A percentile compares a stretch with the other conserved stretches of the same genome.
phyloP scores from a whole-genome alignment of 23 red algal species.

The Chondrus crispus region DNA sequence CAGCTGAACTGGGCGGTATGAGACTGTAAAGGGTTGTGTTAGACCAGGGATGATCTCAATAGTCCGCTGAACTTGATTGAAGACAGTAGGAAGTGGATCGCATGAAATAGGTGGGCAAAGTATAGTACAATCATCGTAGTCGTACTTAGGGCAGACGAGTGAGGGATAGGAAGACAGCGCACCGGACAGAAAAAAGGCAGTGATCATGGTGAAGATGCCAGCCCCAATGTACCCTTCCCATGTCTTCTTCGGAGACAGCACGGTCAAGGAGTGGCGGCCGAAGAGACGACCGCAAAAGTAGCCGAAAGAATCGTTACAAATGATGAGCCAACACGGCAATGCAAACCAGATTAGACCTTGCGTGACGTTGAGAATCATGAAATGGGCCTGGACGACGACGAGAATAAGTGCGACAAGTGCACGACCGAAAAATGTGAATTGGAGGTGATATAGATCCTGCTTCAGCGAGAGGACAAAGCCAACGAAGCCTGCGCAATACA shows the following conservation, averaged over 20 bases:
- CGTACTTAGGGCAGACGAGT: constrained; percentile 88
- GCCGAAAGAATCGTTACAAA: constrained; percentile 90
- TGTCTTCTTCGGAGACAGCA: constrained; percentile 95
- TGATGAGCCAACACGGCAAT: constrained; percentile 82
- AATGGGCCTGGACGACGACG: constrained; percentile 91
- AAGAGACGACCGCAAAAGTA: constrained; percentile 91
- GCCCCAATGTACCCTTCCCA: constrained; percentile 98
- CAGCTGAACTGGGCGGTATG: constrained; percentile 71
- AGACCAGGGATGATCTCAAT: constrained; percentile 25
- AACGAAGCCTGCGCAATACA: constrained; percentile 86
- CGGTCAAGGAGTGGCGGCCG: constrained; percentile 70
- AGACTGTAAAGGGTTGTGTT: constrained; percentile 13
- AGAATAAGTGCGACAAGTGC: constrained; percentile 75
- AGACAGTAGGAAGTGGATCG: constrained; percentile 48
- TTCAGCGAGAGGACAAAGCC: constrained; percentile 84
- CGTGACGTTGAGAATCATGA: constrained; percentile 95
- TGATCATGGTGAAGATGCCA: constrained; percentile 80
- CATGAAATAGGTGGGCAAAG: constrained; percentile 54
- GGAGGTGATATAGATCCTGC: constrained; percentile 71
- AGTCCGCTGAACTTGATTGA: not conserved
- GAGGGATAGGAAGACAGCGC: constrained; percentile 62
- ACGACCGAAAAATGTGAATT: constrained; percentile 88
- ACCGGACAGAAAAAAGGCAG: constrained; percentile 71
- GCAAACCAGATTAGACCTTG: constrained; percentile 97
- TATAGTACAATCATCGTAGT: constrained; percentile 88